phyloP scores from a whole-genome alignment of 495 filamentous ascomycete species.

The Tuber aestivum region DNA sequence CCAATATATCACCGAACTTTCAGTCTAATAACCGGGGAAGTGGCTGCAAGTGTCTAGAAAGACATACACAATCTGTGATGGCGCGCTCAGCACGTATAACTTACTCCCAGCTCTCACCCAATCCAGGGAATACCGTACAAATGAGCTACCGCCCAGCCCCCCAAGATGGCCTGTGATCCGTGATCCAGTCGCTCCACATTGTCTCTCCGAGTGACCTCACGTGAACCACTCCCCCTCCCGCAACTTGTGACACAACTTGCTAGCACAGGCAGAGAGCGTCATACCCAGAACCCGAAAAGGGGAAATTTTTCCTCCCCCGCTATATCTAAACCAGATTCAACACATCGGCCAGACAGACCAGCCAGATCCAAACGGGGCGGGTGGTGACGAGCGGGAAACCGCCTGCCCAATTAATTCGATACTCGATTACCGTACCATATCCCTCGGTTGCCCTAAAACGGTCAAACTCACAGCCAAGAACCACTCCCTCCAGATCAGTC shows the following conservation, averaged over 20 bases:
- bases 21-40: background rate
- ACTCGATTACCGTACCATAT: background rate
- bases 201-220: background rate
- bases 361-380: no score
- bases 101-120: background rate
- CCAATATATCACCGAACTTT: no score
- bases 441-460: no score
- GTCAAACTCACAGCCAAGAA: no score
- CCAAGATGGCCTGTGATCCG: background rate
- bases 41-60: no score
- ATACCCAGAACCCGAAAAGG: background rate
- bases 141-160: background rate
- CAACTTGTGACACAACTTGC: background rate
- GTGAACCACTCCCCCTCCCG: background rate
- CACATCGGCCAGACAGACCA: background rate
- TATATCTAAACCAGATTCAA: background rate
- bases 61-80: no score
- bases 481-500: no score
- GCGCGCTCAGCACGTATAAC: background rate
- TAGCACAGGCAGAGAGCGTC: background rate
- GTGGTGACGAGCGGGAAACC: background rate
- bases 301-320: background rate
- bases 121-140: background rate
- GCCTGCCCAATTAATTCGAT: background rate
- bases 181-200: background rate